Evolutionary conservation across 2,329 filamentous ascomycete species (phyloP).

Genomic region (Parascedosporium putredinis): DNA sequence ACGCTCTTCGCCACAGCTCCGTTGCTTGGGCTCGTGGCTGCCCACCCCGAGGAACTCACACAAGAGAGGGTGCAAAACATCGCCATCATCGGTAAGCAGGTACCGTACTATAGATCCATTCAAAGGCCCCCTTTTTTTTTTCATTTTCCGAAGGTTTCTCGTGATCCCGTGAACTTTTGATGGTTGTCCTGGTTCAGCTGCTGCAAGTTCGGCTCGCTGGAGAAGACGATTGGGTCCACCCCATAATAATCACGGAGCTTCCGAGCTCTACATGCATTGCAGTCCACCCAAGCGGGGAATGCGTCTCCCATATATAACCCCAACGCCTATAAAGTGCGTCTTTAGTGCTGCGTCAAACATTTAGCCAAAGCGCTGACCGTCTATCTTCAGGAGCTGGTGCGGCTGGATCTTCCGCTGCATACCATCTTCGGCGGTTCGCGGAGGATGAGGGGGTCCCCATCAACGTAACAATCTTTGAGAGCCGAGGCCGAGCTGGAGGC

Average conservation of each 20-base stretch:
- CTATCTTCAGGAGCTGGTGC: slow-evolving; percentile 65
- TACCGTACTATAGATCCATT: no score
- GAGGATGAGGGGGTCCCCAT: slow-evolving; percentile 46
- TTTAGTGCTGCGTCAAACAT: background rate
- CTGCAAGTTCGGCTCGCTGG: no score
- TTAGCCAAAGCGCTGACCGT: slow-evolving; percentile 2
- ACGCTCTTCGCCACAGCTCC: background rate
- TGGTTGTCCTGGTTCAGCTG: no score
- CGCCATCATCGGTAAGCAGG: slow-evolving; percentile 19
- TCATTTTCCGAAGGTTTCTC: no score
- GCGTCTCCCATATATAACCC: background rate
- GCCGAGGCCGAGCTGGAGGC: slow-evolving; percentile 66
- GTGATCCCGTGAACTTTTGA: no score
- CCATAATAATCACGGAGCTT: no score
- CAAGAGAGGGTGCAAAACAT: slow-evolving; percentile 14
- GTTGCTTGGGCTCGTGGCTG: background rate
- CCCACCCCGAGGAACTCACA: background rate
- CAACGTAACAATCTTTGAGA: slow-evolving; percentile 84
- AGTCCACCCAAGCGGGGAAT: background rate
- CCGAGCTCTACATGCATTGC: background rate
- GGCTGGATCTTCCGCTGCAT: slow-evolving; percentile 77
- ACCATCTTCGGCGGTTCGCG: slow-evolving; percentile 66
- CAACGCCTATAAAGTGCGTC: slow-evolving; percentile 4
- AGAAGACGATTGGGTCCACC: no score
- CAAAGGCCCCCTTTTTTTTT: no score